These are phyloP conservation scores for Tulasnella sp. DNA, from an alignment of 768 basidiomycete genomes.

Conservation along the genomic window DNA sequence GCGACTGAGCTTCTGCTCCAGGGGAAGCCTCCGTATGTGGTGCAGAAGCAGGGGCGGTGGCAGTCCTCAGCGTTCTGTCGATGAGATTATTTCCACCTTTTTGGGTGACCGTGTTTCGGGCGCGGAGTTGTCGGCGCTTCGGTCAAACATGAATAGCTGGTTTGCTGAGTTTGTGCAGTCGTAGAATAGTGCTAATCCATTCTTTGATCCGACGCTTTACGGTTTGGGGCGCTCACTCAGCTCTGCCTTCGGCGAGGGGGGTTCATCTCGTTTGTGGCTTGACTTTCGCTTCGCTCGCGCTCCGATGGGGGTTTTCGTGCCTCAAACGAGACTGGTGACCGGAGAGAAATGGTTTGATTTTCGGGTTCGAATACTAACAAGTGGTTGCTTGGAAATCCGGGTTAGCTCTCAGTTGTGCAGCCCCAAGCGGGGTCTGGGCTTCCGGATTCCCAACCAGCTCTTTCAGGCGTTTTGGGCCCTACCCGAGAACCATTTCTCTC, in stretches of 20 bases:
- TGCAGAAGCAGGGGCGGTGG: constrained; percentile 37
- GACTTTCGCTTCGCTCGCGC: neutral
- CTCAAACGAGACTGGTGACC: constrained; percentile 10
- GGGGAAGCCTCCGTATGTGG: constrained; percentile 27
- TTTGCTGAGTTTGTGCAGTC: neutral
- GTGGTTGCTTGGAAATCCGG: neutral
- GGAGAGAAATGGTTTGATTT: constrained; percentile 3
- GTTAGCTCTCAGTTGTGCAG: neutral
- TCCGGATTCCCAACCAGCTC: neutral
- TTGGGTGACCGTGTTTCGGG: neutral
- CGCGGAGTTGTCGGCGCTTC: neutral
- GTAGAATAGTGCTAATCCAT: too few species aligned
- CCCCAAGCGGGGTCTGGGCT: too few species aligned
- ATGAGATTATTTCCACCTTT: constrained; percentile 20
- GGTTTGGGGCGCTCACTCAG: neutral
- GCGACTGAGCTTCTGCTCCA: constrained; percentile 33
- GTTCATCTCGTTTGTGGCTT: constrained; percentile 1
- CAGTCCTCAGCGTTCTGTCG: constrained; percentile 14
- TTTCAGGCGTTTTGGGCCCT: too few species aligned
- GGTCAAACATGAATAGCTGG: neutral
- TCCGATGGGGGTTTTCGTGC: neutral
- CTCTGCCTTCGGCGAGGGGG: constrained; percentile 9
- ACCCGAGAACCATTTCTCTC: too few species aligned
- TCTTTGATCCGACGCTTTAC: neutral
- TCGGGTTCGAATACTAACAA: neutral